A percentile compares a stretch with the other conserved stretches of the same genome.
Evolutionary conservation across 495 filamentous ascomycete genomes (phyloP).

Genomic region (Friedmanniomyces endolithicus): DNA sequence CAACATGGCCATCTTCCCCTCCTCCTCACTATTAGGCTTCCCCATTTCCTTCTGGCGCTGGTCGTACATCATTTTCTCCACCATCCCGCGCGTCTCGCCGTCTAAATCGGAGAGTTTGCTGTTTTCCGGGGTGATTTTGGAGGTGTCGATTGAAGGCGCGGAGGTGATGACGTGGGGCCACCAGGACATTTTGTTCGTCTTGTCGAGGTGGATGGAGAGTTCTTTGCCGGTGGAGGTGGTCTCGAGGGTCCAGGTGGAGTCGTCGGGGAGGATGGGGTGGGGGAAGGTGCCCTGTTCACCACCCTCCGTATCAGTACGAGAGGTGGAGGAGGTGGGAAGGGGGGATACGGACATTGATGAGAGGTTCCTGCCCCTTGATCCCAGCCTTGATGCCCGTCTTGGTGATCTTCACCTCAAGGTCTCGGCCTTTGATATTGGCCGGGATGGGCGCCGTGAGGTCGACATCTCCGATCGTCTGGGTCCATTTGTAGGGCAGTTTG

Average conservation of each 20-base stretch:
- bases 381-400: slow-evolving; percentile 67
- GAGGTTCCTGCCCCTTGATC: slow-evolving; percentile 75
- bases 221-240: slow-evolving; percentile 56
- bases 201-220: slow-evolving; percentile 85
- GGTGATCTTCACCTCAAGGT: slow-evolving; percentile 72
- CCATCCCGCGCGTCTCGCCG: slow-evolving; percentile 93
- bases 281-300: slow-evolving; percentile 65
- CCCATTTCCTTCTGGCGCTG: slow-evolving; percentile 94
- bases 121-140: slow-evolving; percentile 88
- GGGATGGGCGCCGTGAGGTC: slow-evolving; percentile 69
- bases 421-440: slow-evolving; percentile 67
- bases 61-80: slow-evolving; percentile 99
- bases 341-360: slow-evolving; percentile 58
- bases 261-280: slow-evolving; percentile 65
- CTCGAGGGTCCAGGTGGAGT: slow-evolving; percentile 89
- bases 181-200: slow-evolving; percentile 95
- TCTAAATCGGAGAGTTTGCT: slow-evolving; percentile 82
- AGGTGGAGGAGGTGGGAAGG: background rate
- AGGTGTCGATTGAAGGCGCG: slow-evolving; percentile 82
- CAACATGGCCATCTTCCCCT: slow-evolving; percentile 82
- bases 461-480: slow-evolving; percentile 83
- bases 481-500: slow-evolving; percentile 92
- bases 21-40: slow-evolving; percentile 75
- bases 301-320: background rate
- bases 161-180: slow-evolving; percentile 80